Evolutionary conservation across 2,329 filamentous ascomycete species (phyloP), one percentile per base, ranked within the genome.

Genomic region (Fusarium hainanense): DNA sequence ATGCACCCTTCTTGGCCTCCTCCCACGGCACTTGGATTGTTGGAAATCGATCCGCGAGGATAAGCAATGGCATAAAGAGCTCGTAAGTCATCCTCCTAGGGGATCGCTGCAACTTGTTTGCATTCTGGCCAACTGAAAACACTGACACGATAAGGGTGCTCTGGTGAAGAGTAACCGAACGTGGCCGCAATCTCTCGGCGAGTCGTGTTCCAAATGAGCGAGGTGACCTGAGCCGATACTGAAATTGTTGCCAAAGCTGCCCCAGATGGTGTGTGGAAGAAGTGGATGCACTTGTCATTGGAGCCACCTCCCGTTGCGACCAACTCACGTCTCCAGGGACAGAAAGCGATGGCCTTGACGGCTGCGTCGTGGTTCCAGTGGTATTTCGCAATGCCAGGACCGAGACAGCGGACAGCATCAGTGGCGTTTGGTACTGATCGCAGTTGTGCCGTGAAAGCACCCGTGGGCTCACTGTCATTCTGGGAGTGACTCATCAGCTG

Each of bases 41-140:
- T 42, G 67, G 70, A 34, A 79, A 77, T 16, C 70, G 81, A 80
- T 1, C 79, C 78, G 41, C 80, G 87, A 12, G 94, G 93, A 78
- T 96, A 98, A 2, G 92, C 85, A 49, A 98, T 90, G n/a, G 93
- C 95, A 79, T 91, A 97, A 30, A 99, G 81, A 12, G 94, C 95
- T 40, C 93, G 87, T 77, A 92, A 88, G 64, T 93, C 90, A 34
- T 90, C 88, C 51, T 89, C 90, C 95, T 89, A 98, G 1, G 94
- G 92, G 59, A 98, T 92, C 18, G 92, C 90, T 13, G 93, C 92
- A 3, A 98, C 88, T 77, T 96, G 93, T 69, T 89, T 88, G 79
- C 96, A 98, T 58, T 92, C 91, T 0, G 96, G 96, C 96, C 96
- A 98, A 47, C 92, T 91, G 80, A 98, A 99, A 11, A 98, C 91